phyloP scores from a whole-genome alignment of 371 early-diverging fungal genomes.

The Mortierella sp. region DNA sequence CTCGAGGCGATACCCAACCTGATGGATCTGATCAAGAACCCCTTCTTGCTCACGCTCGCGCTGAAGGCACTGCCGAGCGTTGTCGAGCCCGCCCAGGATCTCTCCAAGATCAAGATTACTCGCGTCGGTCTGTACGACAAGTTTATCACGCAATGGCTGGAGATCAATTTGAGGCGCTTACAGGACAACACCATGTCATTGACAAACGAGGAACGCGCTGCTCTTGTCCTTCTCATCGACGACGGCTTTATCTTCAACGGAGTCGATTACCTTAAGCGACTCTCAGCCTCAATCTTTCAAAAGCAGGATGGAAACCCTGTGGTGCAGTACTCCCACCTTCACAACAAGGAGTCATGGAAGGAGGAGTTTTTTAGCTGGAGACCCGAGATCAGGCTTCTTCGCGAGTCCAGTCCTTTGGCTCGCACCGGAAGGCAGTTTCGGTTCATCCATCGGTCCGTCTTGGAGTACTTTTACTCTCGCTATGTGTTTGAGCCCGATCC shows the following conservation, averaged over 20 bases:
- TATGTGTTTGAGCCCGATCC: background rate
- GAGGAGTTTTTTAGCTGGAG: no score
- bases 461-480: background rate
- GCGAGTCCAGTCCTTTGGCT: no score
- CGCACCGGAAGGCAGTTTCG: no score
- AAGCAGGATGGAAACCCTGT: slow-evolving; percentile 6
- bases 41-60: background rate
- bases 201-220: background rate
- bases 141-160: slow-evolving; percentile 13
- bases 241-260: background rate
- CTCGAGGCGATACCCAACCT: slow-evolving; percentile 1
- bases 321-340: slow-evolving; percentile 6
- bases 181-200: background rate
- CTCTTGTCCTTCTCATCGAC: background rate
- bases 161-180: background rate
- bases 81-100: background rate
- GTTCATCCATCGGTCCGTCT: no score
- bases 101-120: background rate
- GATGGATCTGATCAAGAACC: slow-evolving; percentile 6
- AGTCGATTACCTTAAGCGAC: background rate
- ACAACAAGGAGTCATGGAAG: no score
- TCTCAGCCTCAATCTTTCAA: slow-evolving; percentile 10
- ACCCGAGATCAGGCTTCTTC: no score
- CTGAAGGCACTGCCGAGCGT: background rate
- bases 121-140: background rate